Conservation (phyloP, 495 filamentous ascomycete genomes). For the Aspergillus avenaceus region DNA sequence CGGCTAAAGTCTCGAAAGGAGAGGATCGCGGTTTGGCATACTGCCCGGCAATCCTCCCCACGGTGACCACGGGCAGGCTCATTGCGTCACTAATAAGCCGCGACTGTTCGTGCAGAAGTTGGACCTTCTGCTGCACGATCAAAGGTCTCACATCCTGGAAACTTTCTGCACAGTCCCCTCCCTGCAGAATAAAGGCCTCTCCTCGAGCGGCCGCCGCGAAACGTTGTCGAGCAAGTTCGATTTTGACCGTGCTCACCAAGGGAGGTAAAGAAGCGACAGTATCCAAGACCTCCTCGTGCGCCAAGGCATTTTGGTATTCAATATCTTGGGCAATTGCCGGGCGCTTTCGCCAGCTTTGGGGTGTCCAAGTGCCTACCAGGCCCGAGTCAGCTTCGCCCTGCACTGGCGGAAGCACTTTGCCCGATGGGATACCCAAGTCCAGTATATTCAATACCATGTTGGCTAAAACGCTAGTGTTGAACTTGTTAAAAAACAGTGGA, state of each 20-base stretch:
- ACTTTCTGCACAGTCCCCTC: slow-evolving; percentile 7
- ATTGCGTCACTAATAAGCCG: neutral
- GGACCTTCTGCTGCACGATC: slow-evolving; percentile 4
- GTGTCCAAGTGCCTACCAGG: slow-evolving; percentile 1
- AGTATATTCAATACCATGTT: too few species aligned
- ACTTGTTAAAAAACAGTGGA: too few species aligned
- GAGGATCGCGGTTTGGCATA: slow-evolving; percentile 8
- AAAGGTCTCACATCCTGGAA: slow-evolving; percentile 3
- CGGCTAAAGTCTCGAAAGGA: slow-evolving; percentile 3
- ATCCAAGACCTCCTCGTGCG: neutral
- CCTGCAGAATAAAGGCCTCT: slow-evolving; percentile 7
- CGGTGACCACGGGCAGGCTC: neutral
- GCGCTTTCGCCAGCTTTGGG: neutral
- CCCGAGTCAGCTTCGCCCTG: too few species aligned
- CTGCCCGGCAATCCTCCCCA: slow-evolving; percentile 5
- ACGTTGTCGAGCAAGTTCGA: slow-evolving; percentile 1
- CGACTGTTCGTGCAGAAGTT: slow-evolving; percentile 4
- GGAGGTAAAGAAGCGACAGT: slow-evolving; percentile 2
- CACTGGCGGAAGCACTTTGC: too few species aligned
- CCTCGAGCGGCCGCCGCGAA: slow-evolving; percentile 2
- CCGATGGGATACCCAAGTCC: too few species aligned
- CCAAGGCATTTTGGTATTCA: neutral
- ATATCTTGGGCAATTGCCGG: slow-evolving; percentile 4
- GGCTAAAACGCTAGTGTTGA: too few species aligned
- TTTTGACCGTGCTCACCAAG: neutral